phyloP scores from a whole-genome alignment of 768 basidiomycete species.

The Lentinula aciculospora region DNA sequence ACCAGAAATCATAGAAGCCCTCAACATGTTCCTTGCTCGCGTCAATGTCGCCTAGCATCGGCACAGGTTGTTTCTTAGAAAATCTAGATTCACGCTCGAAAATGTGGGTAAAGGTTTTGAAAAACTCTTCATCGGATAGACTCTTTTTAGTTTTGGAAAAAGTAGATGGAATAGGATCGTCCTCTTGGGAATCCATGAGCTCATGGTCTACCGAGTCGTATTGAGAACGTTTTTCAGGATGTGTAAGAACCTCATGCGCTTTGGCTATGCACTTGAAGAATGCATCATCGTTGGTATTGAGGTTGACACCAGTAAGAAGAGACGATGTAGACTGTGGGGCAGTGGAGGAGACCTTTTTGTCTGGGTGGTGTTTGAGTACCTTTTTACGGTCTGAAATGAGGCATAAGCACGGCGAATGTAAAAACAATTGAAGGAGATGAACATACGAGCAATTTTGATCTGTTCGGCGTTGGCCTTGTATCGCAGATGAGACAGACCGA shows the following conservation, averaged over 20 bases:
- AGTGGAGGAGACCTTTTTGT: slow-evolving; percentile 69
- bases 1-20: slow-evolving; percentile 98
- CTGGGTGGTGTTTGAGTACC: slow-evolving; percentile 97
- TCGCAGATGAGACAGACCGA: slow-evolving; percentile 88
- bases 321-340: slow-evolving; percentile 21
- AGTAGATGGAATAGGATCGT: slow-evolving; percentile 62
- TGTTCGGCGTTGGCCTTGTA: slow-evolving; percentile 85
- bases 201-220: slow-evolving; percentile 94
- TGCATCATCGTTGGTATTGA: slow-evolving; percentile 90
- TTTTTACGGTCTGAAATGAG: slow-evolving; percentile 81
- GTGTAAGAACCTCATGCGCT: slow-evolving; percentile 89
- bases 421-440: slow-evolving; percentile 4
- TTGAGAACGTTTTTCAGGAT: slow-evolving; percentile 84
- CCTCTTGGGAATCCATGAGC: slow-evolving; percentile 68
- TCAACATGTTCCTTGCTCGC: slow-evolving; percentile 81
- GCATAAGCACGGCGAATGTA: background rate
- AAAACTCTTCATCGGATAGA: slow-evolving; percentile 48
- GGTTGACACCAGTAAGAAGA: slow-evolving; percentile 49
- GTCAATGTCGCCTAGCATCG: slow-evolving; percentile 64
- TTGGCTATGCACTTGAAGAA: slow-evolving; percentile 99
- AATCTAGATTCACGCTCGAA: slow-evolving; percentile 93
- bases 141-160: slow-evolving; percentile 50
- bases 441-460: slow-evolving; percentile 94
- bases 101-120: slow-evolving; percentile 69
- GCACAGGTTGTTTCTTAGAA: slow-evolving; percentile 81